Evolutionary conservation across 1,284 basidiomycete species (phyloP), one percentile per base, ranked within the genome.

Genomic region (Cryptococcus wingfieldii): DNA sequence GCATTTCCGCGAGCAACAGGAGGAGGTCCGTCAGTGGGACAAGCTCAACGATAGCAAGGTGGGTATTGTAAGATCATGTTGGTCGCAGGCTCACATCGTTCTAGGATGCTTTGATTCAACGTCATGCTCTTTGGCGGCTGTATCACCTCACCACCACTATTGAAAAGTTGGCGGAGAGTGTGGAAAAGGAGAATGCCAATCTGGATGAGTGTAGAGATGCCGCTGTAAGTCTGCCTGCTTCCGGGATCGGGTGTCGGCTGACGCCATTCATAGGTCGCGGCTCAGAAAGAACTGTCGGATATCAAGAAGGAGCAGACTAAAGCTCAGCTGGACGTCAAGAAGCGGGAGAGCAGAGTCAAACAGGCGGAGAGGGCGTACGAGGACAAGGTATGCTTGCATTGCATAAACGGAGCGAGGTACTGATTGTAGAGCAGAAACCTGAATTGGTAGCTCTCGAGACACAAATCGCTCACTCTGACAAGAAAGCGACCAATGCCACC

Each of bases 1-100:
- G 77, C 91, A 95, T 68, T 98, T 96, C 78, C 92, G 92, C 76
- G 93, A 98, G 75, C 95, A 98, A 78, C 94, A 94, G 74, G 85
- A 83, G 16, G 96, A 98, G 73, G 90, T 92, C 4, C 89, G 92
- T 67, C 83, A 88, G 49, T 98, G 94, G 69, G 88, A 95, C 72
- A 80, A 80, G 16, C 79, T 98, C 7, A 84, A 85, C 65, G 78
- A 85, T 51, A 85, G 94, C 80, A 74, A 71, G 70, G 89, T 90
- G 50, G 37, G 83, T 5, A 4, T 41, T 41, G 55, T 31, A 34
- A 13, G 7, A 31, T 37, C 27, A 10, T 1, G 13, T 13, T 4
- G 27, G 13, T n/a, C 4, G 12, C 12, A 23, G 38, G 23, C 37
- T 27, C 8, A 31, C 47, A 45, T 23, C 18, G 48, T 25, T 31